phyloP scores from a whole-genome alignment of 768 basidiomycete species.

The Galerina marginata region DNA sequence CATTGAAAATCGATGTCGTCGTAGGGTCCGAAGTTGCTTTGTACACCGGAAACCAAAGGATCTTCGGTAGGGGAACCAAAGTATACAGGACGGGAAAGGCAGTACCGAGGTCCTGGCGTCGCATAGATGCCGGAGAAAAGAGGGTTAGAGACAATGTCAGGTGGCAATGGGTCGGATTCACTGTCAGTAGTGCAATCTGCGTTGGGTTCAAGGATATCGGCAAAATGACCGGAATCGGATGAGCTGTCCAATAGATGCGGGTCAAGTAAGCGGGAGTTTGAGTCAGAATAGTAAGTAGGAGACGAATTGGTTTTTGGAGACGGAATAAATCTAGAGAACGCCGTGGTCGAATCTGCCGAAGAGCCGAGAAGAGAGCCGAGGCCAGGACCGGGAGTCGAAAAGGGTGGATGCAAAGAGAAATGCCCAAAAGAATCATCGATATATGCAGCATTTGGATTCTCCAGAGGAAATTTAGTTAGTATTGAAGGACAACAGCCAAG shows the following conservation, averaged over 20 bases:
- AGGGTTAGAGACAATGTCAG: constrained; percentile 16
- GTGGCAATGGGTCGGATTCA: constrained; percentile 15
- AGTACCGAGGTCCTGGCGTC: constrained; percentile 55
- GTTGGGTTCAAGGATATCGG: not conserved
- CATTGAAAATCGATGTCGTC: constrained; percentile 58
- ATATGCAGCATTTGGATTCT: not conserved
- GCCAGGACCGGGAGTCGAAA: constrained; percentile 34
- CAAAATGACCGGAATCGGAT: constrained; percentile 7
- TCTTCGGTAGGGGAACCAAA: constrained; percentile 60
- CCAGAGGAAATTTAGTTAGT: not conserved
- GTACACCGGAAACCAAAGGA: constrained; percentile 45
- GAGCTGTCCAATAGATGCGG: constrained; percentile 11
- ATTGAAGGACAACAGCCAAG: not conserved
- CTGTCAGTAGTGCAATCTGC: not conserved
- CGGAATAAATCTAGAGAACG: constrained; percentile 4
- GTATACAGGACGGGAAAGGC: constrained; percentile 42
- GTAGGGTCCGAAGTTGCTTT: constrained; percentile 41
- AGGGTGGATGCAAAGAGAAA: constrained; percentile 19
- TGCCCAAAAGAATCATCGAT: not conserved
- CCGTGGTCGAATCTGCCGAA: constrained; percentile 15
- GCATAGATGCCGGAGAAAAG: constrained; percentile 36
- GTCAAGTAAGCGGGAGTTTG: constrained; percentile 2
- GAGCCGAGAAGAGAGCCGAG: constrained; percentile 24
- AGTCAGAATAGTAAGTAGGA: constrained; percentile 21
- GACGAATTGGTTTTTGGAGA: constrained; percentile 24